These are phyloP conservation scores for Bjerkandera adusta DNA, from an alignment of 1,284 basidiomycete genomes.

Conservation along the genomic window DNA sequence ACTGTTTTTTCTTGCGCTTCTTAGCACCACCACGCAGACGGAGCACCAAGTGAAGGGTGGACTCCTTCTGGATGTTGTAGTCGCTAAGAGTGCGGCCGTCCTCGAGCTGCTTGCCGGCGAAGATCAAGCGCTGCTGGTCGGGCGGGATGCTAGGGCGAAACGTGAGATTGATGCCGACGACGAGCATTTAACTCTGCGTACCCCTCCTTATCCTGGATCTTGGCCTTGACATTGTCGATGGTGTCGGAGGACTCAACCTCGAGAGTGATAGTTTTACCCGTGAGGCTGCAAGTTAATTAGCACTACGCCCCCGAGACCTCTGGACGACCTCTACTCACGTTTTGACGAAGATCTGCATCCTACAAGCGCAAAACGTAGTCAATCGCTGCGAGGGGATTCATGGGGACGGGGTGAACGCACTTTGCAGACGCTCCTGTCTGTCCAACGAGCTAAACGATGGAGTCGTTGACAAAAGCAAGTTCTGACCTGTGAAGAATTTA, in stretches of 20 bases:
- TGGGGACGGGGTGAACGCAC: constrained; percentile 19
- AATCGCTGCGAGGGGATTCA: background rate
- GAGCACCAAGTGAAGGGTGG: constrained; percentile 94
- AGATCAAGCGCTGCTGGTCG: constrained; percentile 97
- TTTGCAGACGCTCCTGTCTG: constrained; percentile 67
- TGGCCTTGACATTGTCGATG: constrained; percentile 97
- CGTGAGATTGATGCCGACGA: background rate
- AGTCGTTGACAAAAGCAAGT: constrained; percentile 83
- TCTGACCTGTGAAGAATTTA: constrained; percentile 29
- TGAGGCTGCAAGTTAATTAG: constrained; percentile 62
- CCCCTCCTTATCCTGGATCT: constrained; percentile 97
- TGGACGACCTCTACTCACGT: constrained; percentile 58
- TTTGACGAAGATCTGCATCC: constrained; percentile 95
- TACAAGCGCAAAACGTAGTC: no score
- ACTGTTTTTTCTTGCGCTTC: constrained; percentile 99
- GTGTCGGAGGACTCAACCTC: constrained; percentile 97
- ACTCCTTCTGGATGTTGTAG: constrained; percentile 96
- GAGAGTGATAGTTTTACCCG: constrained; percentile 98
- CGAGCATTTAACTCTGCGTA: constrained; percentile 37
- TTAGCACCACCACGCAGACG: constrained; percentile 95
- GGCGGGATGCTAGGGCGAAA: constrained; percentile 72
- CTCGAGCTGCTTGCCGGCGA: constrained; percentile 98
- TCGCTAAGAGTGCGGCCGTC: constrained; percentile 89
- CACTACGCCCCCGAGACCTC: background rate
- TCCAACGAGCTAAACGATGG: constrained; percentile 83